Evolutionary conservation across 192 early-diverging fungal genomes (phyloP).

Genomic region (Coemansia sp.): DNA sequence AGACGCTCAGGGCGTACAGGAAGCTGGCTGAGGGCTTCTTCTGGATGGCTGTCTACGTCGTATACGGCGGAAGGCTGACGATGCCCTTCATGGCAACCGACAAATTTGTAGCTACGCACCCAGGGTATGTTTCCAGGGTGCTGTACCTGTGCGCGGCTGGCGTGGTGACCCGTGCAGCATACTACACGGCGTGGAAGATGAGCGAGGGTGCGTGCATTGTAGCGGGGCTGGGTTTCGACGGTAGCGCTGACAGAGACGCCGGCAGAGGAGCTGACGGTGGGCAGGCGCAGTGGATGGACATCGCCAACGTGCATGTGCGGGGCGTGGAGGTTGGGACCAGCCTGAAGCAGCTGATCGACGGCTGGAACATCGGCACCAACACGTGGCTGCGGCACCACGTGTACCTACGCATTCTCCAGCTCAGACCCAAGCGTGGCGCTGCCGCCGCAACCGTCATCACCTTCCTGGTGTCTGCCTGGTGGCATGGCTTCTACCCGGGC

Average conservation of each 20-base stretch:
- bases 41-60: constrained; percentile 46
- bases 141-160: constrained; percentile 31
- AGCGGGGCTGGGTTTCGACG: constrained; percentile 82
- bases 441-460: constrained; percentile 69
- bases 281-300: constrained; percentile 66
- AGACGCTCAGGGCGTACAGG: constrained; percentile 27
- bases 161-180: constrained; percentile 51
- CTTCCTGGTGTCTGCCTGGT: constrained; percentile 83
- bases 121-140: constrained; percentile 8
- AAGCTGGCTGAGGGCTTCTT: constrained; percentile 31
- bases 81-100: constrained; percentile 22
- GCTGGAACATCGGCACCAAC: constrained; percentile 91
- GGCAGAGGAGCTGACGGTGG: constrained; percentile 45
- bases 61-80: constrained; percentile 15
- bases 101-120: constrained; percentile 13
- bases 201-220: constrained; percentile 83
- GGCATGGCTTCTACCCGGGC: constrained; percentile 94
- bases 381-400: constrained; percentile 86
- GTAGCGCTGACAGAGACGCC: constrained; percentile 43
- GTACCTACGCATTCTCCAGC: constrained; percentile 65
- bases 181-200: constrained; percentile 91
- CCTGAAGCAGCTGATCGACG: constrained; percentile 70
- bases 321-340: constrained; percentile 77
- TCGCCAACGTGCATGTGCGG: constrained; percentile 75
- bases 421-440: constrained; percentile 21